A percentile compares a stretch with the other conserved stretches of the same genome.
Conservation (phyloP, 768 basidiomycete genomes). For the Clathrus columnatus region DNA sequence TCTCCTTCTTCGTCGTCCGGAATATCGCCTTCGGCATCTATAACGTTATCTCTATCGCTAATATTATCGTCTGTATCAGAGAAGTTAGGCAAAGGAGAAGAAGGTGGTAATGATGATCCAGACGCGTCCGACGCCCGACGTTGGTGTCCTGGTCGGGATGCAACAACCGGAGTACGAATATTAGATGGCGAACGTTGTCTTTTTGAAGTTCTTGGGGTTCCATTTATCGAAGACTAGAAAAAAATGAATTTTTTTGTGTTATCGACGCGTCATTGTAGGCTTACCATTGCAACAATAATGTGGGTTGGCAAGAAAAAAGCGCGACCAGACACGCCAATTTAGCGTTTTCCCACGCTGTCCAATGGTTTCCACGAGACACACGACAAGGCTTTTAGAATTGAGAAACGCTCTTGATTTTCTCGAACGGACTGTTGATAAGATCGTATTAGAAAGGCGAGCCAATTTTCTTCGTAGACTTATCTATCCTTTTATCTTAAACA, state of each 20-base stretch:
- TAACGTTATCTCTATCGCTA: slow-evolving; percentile 60
- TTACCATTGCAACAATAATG: not conserved
- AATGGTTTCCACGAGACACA: too few species aligned
- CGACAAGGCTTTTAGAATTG: too few species aligned
- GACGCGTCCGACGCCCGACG: slow-evolving; percentile 47
- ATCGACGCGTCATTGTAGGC: not conserved
- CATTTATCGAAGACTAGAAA: slow-evolving; percentile 9
- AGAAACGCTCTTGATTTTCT: too few species aligned
- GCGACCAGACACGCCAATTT: too few species aligned
- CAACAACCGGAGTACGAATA: not conserved
- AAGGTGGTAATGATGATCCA: slow-evolving; percentile 70
- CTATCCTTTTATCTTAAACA: too few species aligned
- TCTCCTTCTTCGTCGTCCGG: slow-evolving; percentile 58
- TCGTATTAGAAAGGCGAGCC: too few species aligned
- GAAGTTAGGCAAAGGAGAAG: slow-evolving; percentile 75
- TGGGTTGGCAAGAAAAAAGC: too few species aligned
- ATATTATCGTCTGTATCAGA: slow-evolving; percentile 76
- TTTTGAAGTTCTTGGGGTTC: slow-evolving; percentile 9
- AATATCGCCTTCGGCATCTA: slow-evolving; percentile 44
- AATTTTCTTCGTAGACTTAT: too few species aligned
- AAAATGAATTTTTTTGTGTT: not conserved
- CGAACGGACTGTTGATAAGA: too few species aligned
- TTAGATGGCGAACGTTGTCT: slow-evolving; percentile 11
- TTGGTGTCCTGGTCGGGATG: slow-evolving; percentile 32
- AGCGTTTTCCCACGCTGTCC: too few species aligned